These are phyloP conservation scores for Spencermartinsiella ligniputridi DNA, from an alignment of 1,139 yeast species.

Conservation along the genomic window DNA sequence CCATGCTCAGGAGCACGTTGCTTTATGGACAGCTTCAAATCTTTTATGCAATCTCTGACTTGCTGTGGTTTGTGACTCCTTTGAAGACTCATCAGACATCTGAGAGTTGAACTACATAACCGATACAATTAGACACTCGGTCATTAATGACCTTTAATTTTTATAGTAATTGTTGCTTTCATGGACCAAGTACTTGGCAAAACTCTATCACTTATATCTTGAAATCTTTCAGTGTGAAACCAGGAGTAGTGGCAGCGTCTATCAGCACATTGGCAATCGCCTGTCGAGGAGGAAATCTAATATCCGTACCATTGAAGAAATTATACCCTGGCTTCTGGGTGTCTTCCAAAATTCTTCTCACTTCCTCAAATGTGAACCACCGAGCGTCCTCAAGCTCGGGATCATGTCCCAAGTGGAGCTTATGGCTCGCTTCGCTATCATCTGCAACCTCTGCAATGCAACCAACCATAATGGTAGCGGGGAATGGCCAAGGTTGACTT, in stretches of 20 bases:
- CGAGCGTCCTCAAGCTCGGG: constrained; percentile 78
- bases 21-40: not conserved
- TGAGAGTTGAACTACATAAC: no score
- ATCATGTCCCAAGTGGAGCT: constrained; percentile 71
- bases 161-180: not conserved
- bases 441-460: constrained; percentile 70
- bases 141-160: not conserved
- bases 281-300: constrained; percentile 43
- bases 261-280: constrained; percentile 48
- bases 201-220: constrained; percentile 3
- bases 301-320: constrained; percentile 22
- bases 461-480: constrained; percentile 90
- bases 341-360: constrained; percentile 44
- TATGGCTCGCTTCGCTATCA: constrained; percentile 44
- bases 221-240: constrained; percentile 8
- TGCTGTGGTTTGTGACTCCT: not conserved
- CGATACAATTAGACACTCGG: no score
- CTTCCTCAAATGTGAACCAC: constrained; percentile 65
- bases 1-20: not conserved
- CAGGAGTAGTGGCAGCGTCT: constrained; percentile 26
- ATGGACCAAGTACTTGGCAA: not conserved
- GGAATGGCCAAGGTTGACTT: constrained; percentile 97
- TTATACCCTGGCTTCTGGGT: constrained; percentile 26
- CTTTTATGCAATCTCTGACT: not conserved
- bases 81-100: not conserved